These are phyloP conservation scores for Circinella minor DNA, from an alignment of 371 early-diverging fungal species.

Conservation along the genomic window DNA sequence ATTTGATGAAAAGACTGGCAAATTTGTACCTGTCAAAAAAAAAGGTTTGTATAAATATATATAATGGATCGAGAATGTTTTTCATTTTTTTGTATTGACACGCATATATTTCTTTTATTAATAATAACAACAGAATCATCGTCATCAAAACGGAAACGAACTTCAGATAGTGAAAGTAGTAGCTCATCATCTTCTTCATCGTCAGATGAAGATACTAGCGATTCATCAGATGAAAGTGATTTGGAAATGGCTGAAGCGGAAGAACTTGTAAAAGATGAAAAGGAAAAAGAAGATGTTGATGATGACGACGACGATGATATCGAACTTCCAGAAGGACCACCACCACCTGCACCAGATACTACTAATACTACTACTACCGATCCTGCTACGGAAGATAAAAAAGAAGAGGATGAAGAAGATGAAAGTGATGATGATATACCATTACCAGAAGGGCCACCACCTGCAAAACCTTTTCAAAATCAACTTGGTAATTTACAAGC, in stretches of 20 bases:
- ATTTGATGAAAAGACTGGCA: conserved; percentile 47
- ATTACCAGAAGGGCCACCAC: conserved; percentile 50
- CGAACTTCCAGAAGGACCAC: conserved; percentile 21
- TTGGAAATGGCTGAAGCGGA: conserved; percentile 7
- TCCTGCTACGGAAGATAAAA: conserved; percentile 1
- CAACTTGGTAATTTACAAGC: conserved; percentile 29
- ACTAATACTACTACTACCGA: no score
- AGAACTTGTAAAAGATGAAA: not conserved
- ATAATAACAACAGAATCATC: not conserved
- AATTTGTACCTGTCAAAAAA: conserved; percentile 49
- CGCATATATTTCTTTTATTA: not conserved
- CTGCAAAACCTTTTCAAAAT: conserved; percentile 39
- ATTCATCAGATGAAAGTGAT: conserved; percentile 18
- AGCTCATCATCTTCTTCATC: not conserved
- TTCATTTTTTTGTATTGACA: not conserved
- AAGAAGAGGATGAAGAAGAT: conserved; percentile 29
- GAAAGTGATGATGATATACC: conserved; percentile 54
- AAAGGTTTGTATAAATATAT: conserved; percentile 27
- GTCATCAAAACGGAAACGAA: not conserved
- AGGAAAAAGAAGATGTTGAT: conserved; percentile 12
- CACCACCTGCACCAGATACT: conserved; percentile 2
- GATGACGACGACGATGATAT: conserved; percentile 17
- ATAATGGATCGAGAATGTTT: no score
- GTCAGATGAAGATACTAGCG: conserved; percentile 23
- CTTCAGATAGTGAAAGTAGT: not conserved